These are phyloP conservation scores for Thalassiosira exigua DNA, from an alignment of 352 stramenopile genomes.

Conservation along the genomic window DNA sequence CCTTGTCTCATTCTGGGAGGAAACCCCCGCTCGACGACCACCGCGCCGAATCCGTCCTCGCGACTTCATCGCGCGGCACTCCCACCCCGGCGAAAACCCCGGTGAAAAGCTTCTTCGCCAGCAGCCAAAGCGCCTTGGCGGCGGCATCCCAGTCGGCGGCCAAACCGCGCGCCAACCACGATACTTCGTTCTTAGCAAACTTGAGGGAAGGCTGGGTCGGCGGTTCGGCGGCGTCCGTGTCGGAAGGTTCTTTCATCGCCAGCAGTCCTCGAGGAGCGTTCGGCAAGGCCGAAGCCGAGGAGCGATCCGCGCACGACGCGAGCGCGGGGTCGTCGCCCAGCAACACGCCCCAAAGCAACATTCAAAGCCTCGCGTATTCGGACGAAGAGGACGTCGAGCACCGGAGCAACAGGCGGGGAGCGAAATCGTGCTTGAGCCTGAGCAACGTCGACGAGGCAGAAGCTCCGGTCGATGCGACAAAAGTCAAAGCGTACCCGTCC, in stretches of 20 bases:
- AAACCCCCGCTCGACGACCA: slow-evolving; percentile 9
- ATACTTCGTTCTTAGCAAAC: slow-evolving; percentile 6
- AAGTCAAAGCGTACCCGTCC: slow-evolving; percentile 6
- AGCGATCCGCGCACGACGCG: too few relatives aligned
- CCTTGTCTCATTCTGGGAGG: slow-evolving; percentile 3
- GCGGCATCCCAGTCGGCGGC: slow-evolving; percentile 4
- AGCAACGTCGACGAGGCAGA: neutral
- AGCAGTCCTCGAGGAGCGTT: too few relatives aligned
- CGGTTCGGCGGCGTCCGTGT: neutral
- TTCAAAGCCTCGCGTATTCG: too few relatives aligned
- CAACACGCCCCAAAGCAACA: too few relatives aligned
- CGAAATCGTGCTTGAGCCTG: too few relatives aligned
- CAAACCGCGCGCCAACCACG: slow-evolving; percentile 13
- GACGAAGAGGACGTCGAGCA: too few relatives aligned
- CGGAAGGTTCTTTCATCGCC: slow-evolving; percentile 3
- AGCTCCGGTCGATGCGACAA: slow-evolving; percentile 10
- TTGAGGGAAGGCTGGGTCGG: slow-evolving; percentile 2
- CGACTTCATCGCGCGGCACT: too few relatives aligned
- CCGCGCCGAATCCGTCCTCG: neutral
- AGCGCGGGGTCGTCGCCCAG: too few relatives aligned
- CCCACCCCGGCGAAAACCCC: too few relatives aligned
- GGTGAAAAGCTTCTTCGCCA: slow-evolving; percentile 30
- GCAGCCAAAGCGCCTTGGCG: slow-evolving; percentile 26
- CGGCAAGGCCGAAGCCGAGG: too few relatives aligned
- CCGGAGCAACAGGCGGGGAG: too few relatives aligned